Evolutionary conservation across 306 rosid species (phyloP).

Genomic region (Castanea mollissima): DNA sequence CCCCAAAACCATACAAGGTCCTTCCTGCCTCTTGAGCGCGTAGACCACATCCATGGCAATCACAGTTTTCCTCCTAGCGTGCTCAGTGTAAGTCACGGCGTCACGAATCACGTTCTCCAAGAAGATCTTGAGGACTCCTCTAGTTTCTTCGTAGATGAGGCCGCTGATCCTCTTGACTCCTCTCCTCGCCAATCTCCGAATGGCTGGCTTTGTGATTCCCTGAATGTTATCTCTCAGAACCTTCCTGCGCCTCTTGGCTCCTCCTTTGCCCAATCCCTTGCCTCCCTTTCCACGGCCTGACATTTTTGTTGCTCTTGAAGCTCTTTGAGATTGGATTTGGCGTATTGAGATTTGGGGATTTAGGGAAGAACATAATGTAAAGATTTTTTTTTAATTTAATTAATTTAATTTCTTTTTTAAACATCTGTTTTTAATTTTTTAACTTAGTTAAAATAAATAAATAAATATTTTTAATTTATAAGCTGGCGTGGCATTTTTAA

Average conservation of each 20-base stretch:
- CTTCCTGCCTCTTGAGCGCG: slow-evolving; percentile 35
- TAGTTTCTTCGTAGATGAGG: slow-evolving; percentile 32
- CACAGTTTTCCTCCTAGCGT: slow-evolving; percentile 29
- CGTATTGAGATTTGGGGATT: neutral
- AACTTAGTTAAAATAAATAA: too few species aligned
- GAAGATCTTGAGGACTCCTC: slow-evolving; percentile 33
- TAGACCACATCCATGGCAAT: slow-evolving; percentile 41
- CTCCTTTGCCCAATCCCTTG: slow-evolving; percentile 39
- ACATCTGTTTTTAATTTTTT: too few species aligned
- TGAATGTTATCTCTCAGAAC: slow-evolving; percentile 38
- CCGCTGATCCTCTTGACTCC: slow-evolving; percentile 40
- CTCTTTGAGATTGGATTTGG: rapidly evolving
- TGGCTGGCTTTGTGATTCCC: slow-evolving; percentile 41
- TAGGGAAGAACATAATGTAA: neutral
- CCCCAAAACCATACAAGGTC: slow-evolving; percentile 35
- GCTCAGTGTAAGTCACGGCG: slow-evolving; percentile 27
- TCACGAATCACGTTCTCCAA: slow-evolving; percentile 34
- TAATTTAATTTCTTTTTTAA: too few species aligned
- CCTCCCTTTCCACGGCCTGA: slow-evolving; percentile 44
- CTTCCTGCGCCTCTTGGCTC: slow-evolving; percentile 38
- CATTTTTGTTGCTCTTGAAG: neutral
- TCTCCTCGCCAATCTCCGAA: slow-evolving; percentile 29
- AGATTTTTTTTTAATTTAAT: too few species aligned
- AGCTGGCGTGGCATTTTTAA: too few species aligned
- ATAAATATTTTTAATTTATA: too few species aligned